Base-by-base conservation (phyloP, 1,139 yeast species). In the Geotrichum macrosporum region DNA sequence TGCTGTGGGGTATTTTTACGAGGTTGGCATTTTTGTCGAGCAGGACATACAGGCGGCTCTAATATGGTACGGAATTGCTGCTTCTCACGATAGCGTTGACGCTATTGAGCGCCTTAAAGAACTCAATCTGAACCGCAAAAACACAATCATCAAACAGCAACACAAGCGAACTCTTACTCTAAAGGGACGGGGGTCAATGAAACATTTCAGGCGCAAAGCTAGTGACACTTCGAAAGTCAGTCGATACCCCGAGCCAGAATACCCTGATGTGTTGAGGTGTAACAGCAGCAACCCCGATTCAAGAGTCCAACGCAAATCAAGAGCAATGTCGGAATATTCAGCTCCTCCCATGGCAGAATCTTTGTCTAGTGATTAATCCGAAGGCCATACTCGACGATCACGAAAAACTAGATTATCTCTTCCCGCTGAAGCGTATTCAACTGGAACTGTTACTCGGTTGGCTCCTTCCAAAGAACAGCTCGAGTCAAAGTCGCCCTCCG, bases 1-100 rank as follows among this genome's bases (percentile, higher is more conserved):
- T 53, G 72, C 72, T 2, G 57, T 69, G 20, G 73, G 71, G 1
- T 69, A 69, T 47, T 68, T 65, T 48, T 58, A 61, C 51, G 73
- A 69, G 47, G 70, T 68, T 15, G 73, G 73, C n/a, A 63, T 68
- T 27, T 58, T 52, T 35, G 66, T 63, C 4, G 50, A 54, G 20
- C 49, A 57, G 18, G 58, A 60, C 48, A 35, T 57, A 8, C 56
- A 56, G n/a, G 53, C 53, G 15, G 72, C 72, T 1, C 45, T 52
- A 12, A 55, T 55, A 22, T 63, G 62, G 61, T 68, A 68, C 52
- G 52, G 53, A 8, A 47, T 52, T 43, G 59, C 68, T 13, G 62
- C 66, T 3, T 52, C 48, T 2, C 58, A 59, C 20, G 66, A 63
- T 12, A 64, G 65, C 37, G 51, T 51, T 1, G 70, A 68, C 18